Base-by-base conservation (phyloP, 805 yeast species). In the Wickerhamiella cacticola region DNA sequence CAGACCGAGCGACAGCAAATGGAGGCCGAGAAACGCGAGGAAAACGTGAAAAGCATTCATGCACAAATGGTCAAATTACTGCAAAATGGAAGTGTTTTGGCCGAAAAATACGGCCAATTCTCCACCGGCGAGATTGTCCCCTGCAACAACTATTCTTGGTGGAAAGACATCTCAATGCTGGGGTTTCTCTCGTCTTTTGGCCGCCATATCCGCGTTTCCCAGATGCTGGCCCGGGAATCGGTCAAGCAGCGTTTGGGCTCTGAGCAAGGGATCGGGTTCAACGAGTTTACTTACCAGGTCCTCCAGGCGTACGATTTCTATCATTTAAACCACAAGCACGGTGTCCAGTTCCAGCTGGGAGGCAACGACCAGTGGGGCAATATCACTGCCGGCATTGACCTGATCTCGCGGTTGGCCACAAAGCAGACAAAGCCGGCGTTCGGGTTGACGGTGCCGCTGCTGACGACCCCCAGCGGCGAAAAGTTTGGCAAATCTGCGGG, bases 331-430 rank as follows among this genome's bases (percentile, higher is more conserved):
- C 72, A 71, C 33, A 61, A 73, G 13, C 64, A 75, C 31, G 63
- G 68, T 3, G 88, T 88, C 38, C 69, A 71, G 38, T 64, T 87
- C 12, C 97, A 92, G 66, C 79, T 69, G 7, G 98, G 98, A 21
- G 98, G 98, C 5, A 87, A 83, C 60, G 98, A 92, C 62, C 98
- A 92, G 64, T 92, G 96, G 87, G 98, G 98, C 1, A 92, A 92
- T 58, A 92, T 92, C 50, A 85, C 94, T 1, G 96, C 97, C 0
- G 98, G 98, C 0, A 75, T 84, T 34, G 98, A 92, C 58, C 70
- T 92, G 50, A 86, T 88, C 34, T 70, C 80, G 1, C 68, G 95
- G 52, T 63, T 59, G 43, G 2, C 48, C 51, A 6, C 55, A 52
- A 26, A n/a, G n/a, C n/a, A 25, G 28, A 7, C 28, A 25, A 25